Evolutionary conservation across 352 stramenopile species (phyloP).

Genomic region (Phytophthora crassamura): DNA sequence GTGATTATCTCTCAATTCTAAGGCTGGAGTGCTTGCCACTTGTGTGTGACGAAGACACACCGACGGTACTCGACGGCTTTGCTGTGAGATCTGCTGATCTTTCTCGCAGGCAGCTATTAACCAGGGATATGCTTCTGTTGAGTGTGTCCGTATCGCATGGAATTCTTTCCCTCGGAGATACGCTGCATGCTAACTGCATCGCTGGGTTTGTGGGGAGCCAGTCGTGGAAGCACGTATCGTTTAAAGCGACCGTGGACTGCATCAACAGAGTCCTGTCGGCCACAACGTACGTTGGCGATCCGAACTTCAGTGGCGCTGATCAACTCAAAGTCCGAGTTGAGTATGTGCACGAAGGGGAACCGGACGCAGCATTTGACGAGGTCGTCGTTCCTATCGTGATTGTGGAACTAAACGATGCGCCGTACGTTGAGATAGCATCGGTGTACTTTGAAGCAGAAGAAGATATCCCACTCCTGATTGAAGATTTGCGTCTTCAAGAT

Average conservation of each 20-base stretch:
- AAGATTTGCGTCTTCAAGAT: constrained; percentile 54
- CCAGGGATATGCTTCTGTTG: constrained; percentile 29
- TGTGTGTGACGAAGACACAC: constrained; percentile 49
- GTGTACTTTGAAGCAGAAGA: constrained; percentile 63
- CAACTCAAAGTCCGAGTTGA: constrained; percentile 44
- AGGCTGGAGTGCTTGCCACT: constrained; percentile 54
- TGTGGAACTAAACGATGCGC: constrained; percentile 69
- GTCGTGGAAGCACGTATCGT: constrained; percentile 11
- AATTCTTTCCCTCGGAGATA: constrained; percentile 31
- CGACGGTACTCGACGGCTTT: constrained; percentile 41
- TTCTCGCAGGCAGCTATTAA: background rate
- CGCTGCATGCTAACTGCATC: constrained; percentile 34
- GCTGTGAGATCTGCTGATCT: constrained; percentile 46
- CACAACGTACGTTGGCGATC: constrained; percentile 48
- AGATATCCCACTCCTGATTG: constrained; percentile 58
- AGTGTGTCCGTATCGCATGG: constrained; percentile 45
- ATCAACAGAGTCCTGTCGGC: constrained; percentile 45
- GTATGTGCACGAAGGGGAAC: background rate
- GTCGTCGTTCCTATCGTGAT: constrained; percentile 56
- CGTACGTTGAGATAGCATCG: constrained; percentile 44
- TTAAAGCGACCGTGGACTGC: constrained; percentile 44
- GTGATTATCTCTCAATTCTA: constrained; percentile 53
- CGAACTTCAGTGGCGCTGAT: constrained; percentile 57
- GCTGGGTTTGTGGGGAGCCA: constrained; percentile 14
- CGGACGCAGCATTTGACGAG: constrained; percentile 28